phyloP scores from a whole-genome alignment of 305 asterid genomes.

The Coffea humblotiana region DNA sequence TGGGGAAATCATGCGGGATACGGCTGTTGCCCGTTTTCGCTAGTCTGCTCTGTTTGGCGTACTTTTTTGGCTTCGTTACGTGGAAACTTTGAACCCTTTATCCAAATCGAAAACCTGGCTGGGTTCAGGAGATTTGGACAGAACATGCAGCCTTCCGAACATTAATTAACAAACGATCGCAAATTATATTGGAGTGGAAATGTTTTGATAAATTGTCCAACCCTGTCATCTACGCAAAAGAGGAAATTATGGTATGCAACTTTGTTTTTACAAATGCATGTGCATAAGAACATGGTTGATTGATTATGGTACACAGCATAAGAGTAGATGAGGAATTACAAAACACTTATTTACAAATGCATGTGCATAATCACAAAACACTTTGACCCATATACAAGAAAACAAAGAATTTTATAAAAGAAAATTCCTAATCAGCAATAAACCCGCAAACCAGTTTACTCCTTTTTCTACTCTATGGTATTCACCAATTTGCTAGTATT shows the following conservation, averaged over 20 bases:
- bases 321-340: too few species aligned
- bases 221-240: neutral
- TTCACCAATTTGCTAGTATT: too few species aligned
- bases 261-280: neutral
- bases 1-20: conserved; percentile 7
- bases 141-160: neutral
- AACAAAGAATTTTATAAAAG: too few species aligned
- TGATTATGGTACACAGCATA: too few species aligned
- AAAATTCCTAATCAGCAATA: too few species aligned
- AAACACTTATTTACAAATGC: too few species aligned
- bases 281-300: neutral
- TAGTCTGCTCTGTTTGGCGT: neutral
- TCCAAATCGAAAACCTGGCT: neutral
- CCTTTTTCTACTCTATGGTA: too few species aligned
- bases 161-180: neutral
- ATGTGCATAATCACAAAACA: too few species aligned
- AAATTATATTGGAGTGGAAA: neutral
- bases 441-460: too few species aligned
- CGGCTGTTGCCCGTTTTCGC: conserved; percentile 23
- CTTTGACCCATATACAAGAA: too few species aligned
- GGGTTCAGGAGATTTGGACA: neutral
- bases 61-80: conserved; percentile 6
- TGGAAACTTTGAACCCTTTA: neutral
- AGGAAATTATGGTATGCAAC: neutral
- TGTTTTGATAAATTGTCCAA: neutral